phyloP scores from a whole-genome alignment of 768 basidiomycete species.

The Podaxis sp. region DNA sequence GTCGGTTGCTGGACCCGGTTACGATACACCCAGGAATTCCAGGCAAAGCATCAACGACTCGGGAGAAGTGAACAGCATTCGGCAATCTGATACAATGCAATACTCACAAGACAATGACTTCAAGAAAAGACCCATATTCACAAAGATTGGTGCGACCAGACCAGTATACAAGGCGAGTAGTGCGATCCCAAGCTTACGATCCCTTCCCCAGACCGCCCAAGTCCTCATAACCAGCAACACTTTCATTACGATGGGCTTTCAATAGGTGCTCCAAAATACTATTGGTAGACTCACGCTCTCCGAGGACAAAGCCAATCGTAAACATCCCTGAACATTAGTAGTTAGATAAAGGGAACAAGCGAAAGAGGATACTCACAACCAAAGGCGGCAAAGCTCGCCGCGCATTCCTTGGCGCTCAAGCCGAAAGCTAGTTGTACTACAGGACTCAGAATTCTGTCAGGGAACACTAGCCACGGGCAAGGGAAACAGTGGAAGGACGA shows the following conservation, averaged over 20 bases:
- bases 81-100: background rate
- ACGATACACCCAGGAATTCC: slow-evolving; percentile 1
- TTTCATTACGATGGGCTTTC: background rate
- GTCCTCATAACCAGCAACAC: slow-evolving; percentile 7
- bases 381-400: background rate
- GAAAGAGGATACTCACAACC: background rate
- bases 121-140: slow-evolving; percentile 2
- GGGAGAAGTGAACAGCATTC: background rate
- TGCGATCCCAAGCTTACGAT: background rate
- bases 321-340: background rate
- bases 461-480: background rate
- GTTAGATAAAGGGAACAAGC: background rate
- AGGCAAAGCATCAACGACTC: background rate
- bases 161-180: slow-evolving; percentile 1
- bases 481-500: background rate
- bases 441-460: background rate
- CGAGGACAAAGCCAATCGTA: background rate
- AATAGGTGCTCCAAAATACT: background rate
- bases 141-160: background rate
- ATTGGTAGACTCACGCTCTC: background rate
- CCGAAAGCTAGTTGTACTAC: background rate
- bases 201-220: slow-evolving; percentile 11
- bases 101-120: background rate
- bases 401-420: background rate
- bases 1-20: background rate